A percentile compares a stretch with the other conserved stretches of the same genome.
phyloP scores from a whole-genome alignment of 192 early-diverging fungal genomes.

The Chytriomyces confervae region DNA sequence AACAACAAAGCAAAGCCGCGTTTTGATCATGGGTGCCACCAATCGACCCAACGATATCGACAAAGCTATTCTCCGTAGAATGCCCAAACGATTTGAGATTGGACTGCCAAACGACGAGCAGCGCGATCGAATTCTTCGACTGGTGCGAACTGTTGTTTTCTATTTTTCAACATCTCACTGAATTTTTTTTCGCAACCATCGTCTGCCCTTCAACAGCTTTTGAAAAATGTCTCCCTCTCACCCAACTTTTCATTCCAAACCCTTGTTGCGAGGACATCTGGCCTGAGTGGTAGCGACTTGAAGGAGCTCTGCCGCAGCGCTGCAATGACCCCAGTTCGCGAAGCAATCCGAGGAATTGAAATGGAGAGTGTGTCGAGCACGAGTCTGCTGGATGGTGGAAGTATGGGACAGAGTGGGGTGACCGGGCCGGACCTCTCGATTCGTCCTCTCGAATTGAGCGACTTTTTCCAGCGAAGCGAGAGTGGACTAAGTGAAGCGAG shows the following conservation, averaged over 20 bases:
- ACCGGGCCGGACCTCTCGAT: conserved; percentile 35
- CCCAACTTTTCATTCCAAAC: conserved; percentile 66
- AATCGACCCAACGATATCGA: conserved; percentile 99
- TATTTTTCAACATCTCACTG: conserved; percentile 10
- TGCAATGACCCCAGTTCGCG: conserved; percentile 91
- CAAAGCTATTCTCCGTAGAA: conserved; percentile 91
- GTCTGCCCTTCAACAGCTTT: conserved; percentile 61
- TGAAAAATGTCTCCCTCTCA: conserved; percentile 73
- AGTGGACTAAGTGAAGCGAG: neutral
- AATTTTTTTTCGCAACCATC: neutral
- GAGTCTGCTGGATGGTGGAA: conserved; percentile 23
- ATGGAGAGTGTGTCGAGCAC: conserved; percentile 17
- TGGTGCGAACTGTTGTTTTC: conserved; percentile 46
- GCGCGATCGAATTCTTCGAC: conserved; percentile 77
- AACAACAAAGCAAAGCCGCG: conserved; percentile 52
- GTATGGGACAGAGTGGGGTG: neutral
- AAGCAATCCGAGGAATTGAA: conserved; percentile 47
- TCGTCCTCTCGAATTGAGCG: conserved; percentile 39
- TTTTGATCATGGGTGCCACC: conserved; percentile 86
- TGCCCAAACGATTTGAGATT: conserved; percentile 95
- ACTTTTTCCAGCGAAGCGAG: conserved; percentile 38
- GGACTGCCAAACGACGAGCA: conserved; percentile 83
- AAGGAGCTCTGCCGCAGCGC: conserved; percentile 98
- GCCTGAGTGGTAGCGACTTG: conserved; percentile 91
- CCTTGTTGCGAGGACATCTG: conserved; percentile 75